These are phyloP conservation scores for Tanacetum coccineum DNA, from an alignment of 129 eudicot species.

Conservation along the genomic window DNA sequence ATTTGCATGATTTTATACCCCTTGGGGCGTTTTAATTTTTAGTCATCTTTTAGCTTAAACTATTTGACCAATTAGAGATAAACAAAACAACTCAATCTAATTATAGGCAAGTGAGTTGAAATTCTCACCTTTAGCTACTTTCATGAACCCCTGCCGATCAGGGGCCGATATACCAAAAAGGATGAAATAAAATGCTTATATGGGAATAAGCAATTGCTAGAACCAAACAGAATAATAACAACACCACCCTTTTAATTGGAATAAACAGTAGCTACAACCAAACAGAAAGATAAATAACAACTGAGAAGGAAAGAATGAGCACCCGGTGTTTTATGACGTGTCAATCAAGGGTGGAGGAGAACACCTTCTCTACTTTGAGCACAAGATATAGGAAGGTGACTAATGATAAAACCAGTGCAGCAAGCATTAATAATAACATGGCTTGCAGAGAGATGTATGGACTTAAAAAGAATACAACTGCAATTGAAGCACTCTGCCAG, in stretches of 20 bases:
- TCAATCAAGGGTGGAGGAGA: constrained; percentile 14
- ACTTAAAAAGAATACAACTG: constrained; percentile 62
- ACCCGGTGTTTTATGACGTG: constrained; percentile 8
- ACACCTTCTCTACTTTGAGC: constrained; percentile 68
- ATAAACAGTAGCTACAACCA: constrained; percentile 21
- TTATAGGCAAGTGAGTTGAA: too few species aligned
- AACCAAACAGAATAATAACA: constrained; percentile 1
- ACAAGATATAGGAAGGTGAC: constrained; percentile 57
- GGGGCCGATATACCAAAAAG: too few species aligned
- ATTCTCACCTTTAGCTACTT: too few species aligned
- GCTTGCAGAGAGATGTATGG: constrained; percentile 57
- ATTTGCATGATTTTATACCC: too few species aligned
- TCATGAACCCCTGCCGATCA: too few species aligned
- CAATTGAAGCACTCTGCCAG: constrained; percentile 89
- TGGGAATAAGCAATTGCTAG: constrained; percentile 5
- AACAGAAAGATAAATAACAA: constrained; percentile 12
- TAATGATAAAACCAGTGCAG: constrained; percentile 45
- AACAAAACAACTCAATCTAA: too few species aligned
- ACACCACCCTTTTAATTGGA: not conserved
- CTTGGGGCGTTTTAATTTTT: too few species aligned
- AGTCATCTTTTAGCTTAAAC: too few species aligned
- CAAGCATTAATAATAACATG: constrained; percentile 62
- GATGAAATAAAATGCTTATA: not conserved
- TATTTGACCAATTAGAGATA: too few species aligned
- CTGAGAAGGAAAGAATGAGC: constrained; percentile 13